phyloP scores from a whole-genome alignment of 495 filamentous ascomycete species.

The Penicillium desertorum region DNA sequence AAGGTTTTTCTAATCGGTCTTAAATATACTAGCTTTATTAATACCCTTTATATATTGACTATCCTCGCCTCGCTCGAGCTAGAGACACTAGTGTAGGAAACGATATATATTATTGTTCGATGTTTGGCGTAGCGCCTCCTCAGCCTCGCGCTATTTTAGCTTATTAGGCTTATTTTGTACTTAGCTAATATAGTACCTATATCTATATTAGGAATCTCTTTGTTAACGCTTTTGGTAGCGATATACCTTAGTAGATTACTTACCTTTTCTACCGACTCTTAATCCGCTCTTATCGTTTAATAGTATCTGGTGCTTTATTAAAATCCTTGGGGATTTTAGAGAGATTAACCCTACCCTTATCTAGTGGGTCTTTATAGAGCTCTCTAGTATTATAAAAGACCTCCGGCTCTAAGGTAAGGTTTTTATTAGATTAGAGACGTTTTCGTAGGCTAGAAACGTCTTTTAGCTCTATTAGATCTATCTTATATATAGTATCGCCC shows the following conservation, averaged over 20 bases:
- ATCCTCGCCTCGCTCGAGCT: constrained; percentile 13
- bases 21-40: constrained; percentile 14
- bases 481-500: constrained; percentile 12
- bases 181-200: constrained; percentile 16
- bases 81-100: constrained; percentile 21
- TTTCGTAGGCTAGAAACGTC: constrained; percentile 8
- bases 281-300: constrained; percentile 22
- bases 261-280: constrained; percentile 16
- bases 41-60: constrained; percentile 4
- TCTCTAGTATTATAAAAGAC: neutral
- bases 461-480: constrained; percentile 11
- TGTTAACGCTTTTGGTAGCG: too few relatives aligned
- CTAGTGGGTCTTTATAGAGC: constrained; percentile 18
- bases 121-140: constrained; percentile 16
- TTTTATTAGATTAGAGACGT: constrained; percentile 8
- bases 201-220: neutral
- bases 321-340: constrained; percentile 23
- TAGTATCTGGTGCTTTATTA: constrained; percentile 19
- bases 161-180: constrained; percentile 9
- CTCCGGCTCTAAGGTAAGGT: constrained; percentile 6
- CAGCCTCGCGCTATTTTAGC: constrained; percentile 15
- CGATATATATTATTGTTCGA: constrained; percentile 20
- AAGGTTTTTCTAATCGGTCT: constrained; percentile 22
- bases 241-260: neutral
- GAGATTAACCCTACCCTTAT: constrained; percentile 21